Evolutionary conservation across 1,139 yeast genomes (phyloP).

Genomic region (Torulaspora globosa): DNA sequence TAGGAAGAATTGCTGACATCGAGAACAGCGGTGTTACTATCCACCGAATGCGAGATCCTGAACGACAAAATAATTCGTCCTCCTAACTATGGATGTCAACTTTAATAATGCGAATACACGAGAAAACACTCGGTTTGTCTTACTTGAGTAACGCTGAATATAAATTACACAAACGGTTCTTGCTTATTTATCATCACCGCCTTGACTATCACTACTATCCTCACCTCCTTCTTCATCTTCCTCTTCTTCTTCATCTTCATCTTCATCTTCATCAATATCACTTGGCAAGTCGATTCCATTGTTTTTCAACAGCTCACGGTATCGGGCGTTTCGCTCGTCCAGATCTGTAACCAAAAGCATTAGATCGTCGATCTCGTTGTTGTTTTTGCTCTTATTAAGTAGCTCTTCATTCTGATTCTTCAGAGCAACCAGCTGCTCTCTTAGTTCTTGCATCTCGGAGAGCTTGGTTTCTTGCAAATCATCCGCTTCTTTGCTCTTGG

Average conservation of each 20-base stretch:
- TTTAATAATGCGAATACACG: not conserved
- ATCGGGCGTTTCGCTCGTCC: constrained; percentile 62
- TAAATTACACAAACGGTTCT: not conserved
- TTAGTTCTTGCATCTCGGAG: constrained; percentile 8
- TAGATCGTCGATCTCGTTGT: constrained; percentile 64
- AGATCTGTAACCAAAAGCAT: constrained; percentile 70
- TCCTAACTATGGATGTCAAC: not conserved
- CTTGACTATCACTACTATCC: not conserved
- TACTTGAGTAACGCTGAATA: not conserved
- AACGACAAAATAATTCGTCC: constrained; percentile 32
- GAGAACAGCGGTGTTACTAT: constrained; percentile 60
- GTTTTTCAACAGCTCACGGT: constrained; percentile 49
- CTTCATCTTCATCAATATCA: constrained; percentile 51
- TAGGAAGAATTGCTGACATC: constrained; percentile 69
- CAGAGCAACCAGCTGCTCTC: constrained; percentile 10
- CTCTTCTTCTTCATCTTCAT: constrained; percentile 41
- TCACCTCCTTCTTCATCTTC: constrained; percentile 24
- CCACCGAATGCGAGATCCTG: constrained; percentile 54
- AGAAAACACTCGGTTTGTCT: too few relatives aligned
- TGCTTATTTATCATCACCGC: not conserved
- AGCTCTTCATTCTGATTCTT: constrained; percentile 17
- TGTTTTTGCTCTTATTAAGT: constrained; percentile 19
- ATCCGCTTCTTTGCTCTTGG: constrained; percentile 8
- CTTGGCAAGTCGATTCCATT: constrained; percentile 51
- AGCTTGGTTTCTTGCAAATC: constrained; percentile 1